Percentiles rank a stretch among this genome's conserved stretches.
Conservation (phyloP, 2,329 filamentous ascomycete genomes). For the Alternaria alternata region DNA sequence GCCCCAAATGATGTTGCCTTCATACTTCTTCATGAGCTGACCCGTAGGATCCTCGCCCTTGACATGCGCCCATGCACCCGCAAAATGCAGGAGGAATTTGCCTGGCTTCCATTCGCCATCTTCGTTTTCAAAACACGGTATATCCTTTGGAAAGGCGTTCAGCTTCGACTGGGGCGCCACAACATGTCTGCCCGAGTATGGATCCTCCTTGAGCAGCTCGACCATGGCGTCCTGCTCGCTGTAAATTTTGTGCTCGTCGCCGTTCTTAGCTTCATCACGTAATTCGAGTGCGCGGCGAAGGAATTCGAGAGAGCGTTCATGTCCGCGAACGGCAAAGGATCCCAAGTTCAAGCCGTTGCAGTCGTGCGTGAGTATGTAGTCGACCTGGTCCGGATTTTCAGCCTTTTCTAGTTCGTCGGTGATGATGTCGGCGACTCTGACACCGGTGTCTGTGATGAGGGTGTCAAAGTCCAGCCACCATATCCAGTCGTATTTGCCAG, state of each 20-base stretch:
- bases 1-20: conserved; percentile 43
- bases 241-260: conserved; percentile 26
- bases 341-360: conserved; percentile 53
- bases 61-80: conserved; percentile 53
- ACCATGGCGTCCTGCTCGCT: conserved; percentile 53
- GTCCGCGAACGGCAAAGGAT: conserved; percentile 49
- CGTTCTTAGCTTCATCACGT: conserved; percentile 31
- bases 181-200: conserved; percentile 30
- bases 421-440: conserved; percentile 49
- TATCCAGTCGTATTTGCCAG: conserved; percentile 51
- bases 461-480: conserved; percentile 56
- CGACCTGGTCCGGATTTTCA: conserved; percentile 43
- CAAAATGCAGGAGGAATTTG: conserved; percentile 53
- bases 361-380: conserved; percentile 51
- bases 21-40: conserved; percentile 51
- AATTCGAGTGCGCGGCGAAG: conserved; percentile 41
- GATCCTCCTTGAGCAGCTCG: conserved; percentile 42
- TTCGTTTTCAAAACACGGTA: conserved; percentile 48
- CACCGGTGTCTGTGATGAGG: conserved; percentile 51
- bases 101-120: conserved; percentile 44
- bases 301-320: conserved; percentile 47
- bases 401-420: conserved; percentile 42
- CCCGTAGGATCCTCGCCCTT: conserved; percentile 51
- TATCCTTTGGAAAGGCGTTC: conserved; percentile 53
- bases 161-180: conserved; percentile 49